Evolutionary conservation across 1,284 basidiomycete species (phyloP).

Genomic region (Pseudozyma tsukubaensis): DNA sequence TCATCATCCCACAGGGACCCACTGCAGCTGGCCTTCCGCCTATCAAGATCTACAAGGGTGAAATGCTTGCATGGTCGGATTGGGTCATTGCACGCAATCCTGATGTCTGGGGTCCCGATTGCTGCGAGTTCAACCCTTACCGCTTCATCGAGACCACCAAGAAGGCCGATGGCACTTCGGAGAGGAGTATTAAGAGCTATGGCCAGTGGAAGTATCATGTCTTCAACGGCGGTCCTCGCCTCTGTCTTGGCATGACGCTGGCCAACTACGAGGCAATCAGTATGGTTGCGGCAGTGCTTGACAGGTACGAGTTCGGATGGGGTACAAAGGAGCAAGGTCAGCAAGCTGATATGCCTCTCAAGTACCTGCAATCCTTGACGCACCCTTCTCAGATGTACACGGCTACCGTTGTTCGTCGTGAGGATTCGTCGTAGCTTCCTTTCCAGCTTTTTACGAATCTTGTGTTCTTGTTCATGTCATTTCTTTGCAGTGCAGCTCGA

Average conservation of each 20-base stretch:
- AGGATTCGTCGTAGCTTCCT: neutral
- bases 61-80: constrained; percentile 57
- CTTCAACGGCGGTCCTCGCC: constrained; percentile 58
- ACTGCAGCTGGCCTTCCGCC: constrained; percentile 53
- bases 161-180: constrained; percentile 28
- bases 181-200: constrained; percentile 32
- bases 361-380: constrained; percentile 51
- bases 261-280: constrained; percentile 57
- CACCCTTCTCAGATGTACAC: constrained; percentile 55
- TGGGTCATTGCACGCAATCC: constrained; percentile 60
- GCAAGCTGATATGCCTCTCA: constrained; percentile 49
- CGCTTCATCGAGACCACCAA: constrained; percentile 51
- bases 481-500: neutral
- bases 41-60: constrained; percentile 51
- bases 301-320: constrained; percentile 54
- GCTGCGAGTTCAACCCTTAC: constrained; percentile 51
- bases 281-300: constrained; percentile 34
- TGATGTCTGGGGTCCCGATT: constrained; percentile 57
- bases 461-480: neutral
- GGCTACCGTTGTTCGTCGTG: constrained; percentile 40
- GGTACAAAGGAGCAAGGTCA: constrained; percentile 53
- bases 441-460: neutral
- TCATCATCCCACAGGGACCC: constrained; percentile 52
- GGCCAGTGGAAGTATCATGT: constrained; percentile 61
- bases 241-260: constrained; percentile 61